phyloP scores from a whole-genome alignment of 164 flowering plant species.

The Akebia trifoliata region DNA sequence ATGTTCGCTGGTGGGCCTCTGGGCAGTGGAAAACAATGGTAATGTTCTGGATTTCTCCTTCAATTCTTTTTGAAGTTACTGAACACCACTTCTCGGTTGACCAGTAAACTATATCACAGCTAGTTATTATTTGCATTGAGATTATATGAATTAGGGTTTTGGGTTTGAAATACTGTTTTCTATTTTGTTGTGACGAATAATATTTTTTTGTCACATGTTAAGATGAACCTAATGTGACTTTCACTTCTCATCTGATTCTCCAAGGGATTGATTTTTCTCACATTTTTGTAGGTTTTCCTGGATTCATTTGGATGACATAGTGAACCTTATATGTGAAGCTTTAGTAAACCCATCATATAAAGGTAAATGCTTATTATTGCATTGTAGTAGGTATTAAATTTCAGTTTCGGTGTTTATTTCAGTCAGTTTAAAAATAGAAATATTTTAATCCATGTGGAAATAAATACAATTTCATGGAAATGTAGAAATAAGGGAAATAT shows the following conservation, averaged over 20 bases:
- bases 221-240: no score
- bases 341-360: slow-evolving; percentile 70
- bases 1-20: slow-evolving; percentile 98
- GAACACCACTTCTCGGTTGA: background rate
- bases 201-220: no score
- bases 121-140: background rate
- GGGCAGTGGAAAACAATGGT: slow-evolving; percentile 95
- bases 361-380: slow-evolving; percentile 41
- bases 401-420: no score
- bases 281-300: slow-evolving; percentile 80
- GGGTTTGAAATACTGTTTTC: no score
- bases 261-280: slow-evolving; percentile 2
- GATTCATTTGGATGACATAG: slow-evolving; percentile 99
- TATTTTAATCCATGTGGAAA: no score
- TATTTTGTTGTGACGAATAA: no score
- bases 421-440: no score
- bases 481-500: no score
- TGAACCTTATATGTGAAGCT: slow-evolving; percentile 80
- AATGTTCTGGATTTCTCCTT: slow-evolving; percentile 8
- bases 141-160: background rate
- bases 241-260: background rate
- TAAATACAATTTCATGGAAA: no score
- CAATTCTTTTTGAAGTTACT: background rate
- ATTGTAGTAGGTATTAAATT: no score
- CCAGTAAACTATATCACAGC: background rate